Base-by-base conservation (phyloP, 805 yeast genomes). In the Blastobotrys robertii region DNA sequence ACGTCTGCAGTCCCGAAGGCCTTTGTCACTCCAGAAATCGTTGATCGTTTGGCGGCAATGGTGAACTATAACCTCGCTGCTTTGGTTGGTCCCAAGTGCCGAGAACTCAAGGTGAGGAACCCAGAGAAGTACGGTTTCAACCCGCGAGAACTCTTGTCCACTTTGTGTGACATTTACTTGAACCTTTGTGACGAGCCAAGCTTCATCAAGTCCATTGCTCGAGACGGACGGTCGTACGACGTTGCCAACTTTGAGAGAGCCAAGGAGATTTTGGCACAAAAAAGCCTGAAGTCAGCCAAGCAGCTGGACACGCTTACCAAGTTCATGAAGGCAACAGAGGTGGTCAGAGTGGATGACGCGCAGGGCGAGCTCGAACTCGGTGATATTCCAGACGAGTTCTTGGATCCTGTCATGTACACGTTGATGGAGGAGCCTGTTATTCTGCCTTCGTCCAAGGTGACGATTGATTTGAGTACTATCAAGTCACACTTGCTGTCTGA, bases 401-500 rank as follows among this genome's bases (percentile, higher is more conserved):
- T 92, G 53, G 99, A 92, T 67, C 99, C 99, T 10, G 74, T 92
- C 54, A 90, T 92, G 97, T 92, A 72, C 62, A 84, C 96, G 1
- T 59, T 92, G 39, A 92, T 92, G 98, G 83, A 79, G 52, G 94
- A 92, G 59, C 99, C 99, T 0, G 98, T 92, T 3, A 81, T 74
- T n/a, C 70, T 92, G 53, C 99, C 99, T 7, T 70, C 84, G 7
- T 85, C 96, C 1, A 81, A 77, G 50, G 76, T 88, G 13, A 77
- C 79, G 39, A 85, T 92, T 53, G 99, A 92, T 60, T 70, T 94
- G 58, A 74, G 92, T 31, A 92, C 97, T 2, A 84, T 92, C 54
- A 90, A 87, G 58, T 84, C 95, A 3, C 98, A 92, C 68, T 68
- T 92, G 46, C 72, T 92, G 60, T 85, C 90, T 66, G 97, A 92